A percentile compares a stretch with the other conserved stretches of the same genome.
These are phyloP conservation scores for Lophiostoma macrostomum DNA, from an alignment of 495 filamentous ascomycete species.

Conservation along the genomic window DNA sequence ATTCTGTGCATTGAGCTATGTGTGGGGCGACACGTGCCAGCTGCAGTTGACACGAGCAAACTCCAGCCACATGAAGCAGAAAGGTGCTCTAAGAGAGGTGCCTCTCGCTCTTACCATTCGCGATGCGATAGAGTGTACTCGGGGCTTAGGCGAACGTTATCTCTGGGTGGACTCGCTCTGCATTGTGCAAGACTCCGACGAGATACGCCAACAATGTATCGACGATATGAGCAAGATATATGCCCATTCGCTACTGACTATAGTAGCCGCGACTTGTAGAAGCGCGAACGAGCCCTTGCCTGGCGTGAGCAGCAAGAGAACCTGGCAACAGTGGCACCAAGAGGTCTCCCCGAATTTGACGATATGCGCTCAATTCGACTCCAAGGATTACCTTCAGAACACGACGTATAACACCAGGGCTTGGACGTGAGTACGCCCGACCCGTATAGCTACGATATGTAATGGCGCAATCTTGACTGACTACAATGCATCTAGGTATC, in stretches of 20 bases:
- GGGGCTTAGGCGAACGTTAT: no score
- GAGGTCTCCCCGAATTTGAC: not conserved
- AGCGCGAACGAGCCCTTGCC: constrained; percentile 10
- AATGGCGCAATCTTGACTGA: no score
- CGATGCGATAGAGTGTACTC: no score
- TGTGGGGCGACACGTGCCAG: not conserved
- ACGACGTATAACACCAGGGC: constrained; percentile 16
- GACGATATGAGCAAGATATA: constrained; percentile 29
- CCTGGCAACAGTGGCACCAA: not conserved
- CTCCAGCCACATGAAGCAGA: not conserved
- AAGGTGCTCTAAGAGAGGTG: not conserved
- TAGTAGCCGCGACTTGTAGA: constrained; percentile 10
- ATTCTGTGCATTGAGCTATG: not conserved
- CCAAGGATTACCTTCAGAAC: constrained; percentile 1
- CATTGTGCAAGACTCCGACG: constrained; percentile 27
- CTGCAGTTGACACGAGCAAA: not conserved
- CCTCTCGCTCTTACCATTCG: not conserved
- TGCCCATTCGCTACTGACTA: constrained; percentile 15
- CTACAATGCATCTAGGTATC: constrained; percentile 7
- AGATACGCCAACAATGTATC: not conserved
- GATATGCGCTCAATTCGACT: constrained; percentile 3
- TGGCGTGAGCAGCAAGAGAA: constrained; percentile 3
- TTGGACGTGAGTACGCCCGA: constrained; percentile 27
- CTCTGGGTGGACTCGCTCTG: constrained; percentile 27
- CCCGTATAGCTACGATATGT: no score